phyloP scores from a whole-genome alignment of 352 stramenopile species.

The Pythium aquatile region DNA sequence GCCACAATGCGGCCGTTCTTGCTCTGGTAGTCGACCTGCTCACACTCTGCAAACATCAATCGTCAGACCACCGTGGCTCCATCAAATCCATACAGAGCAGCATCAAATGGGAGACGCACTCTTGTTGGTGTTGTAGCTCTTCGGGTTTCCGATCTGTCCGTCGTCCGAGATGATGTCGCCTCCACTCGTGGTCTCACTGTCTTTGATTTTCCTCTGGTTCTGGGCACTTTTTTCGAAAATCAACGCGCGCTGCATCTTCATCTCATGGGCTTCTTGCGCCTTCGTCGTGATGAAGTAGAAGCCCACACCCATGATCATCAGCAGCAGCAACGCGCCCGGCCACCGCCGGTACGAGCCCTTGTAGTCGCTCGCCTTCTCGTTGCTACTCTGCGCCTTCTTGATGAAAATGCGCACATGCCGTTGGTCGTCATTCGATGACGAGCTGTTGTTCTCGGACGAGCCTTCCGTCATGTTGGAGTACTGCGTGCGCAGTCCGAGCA shows the following conservation, averaged over 20 bases:
- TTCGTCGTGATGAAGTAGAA: slow-evolving; percentile 38
- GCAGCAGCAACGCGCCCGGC: slow-evolving; percentile 54
- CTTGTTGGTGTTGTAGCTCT: slow-evolving; percentile 46
- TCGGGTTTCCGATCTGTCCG: slow-evolving; percentile 60
- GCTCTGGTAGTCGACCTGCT: slow-evolving; percentile 72
- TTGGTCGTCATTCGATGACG: slow-evolving; percentile 11
- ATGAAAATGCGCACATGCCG: slow-evolving; percentile 17
- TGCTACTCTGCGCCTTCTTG: slow-evolving; percentile 16
- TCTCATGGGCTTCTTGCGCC: slow-evolving; percentile 33
- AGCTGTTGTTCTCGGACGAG: slow-evolving; percentile 6
- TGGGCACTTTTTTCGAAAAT: slow-evolving; percentile 39
- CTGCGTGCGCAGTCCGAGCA: slow-evolving; percentile 15
- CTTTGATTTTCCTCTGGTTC: slow-evolving; percentile 44
- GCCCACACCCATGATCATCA: slow-evolving; percentile 35
- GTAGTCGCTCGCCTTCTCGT: slow-evolving; percentile 27
- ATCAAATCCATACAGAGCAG: not conserved
- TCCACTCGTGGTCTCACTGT: slow-evolving; percentile 36
- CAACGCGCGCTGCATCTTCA: slow-evolving; percentile 21
- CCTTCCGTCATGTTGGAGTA: slow-evolving; percentile 9
- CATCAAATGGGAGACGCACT: slow-evolving; percentile 12
- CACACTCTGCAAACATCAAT: slow-evolving; percentile 33
- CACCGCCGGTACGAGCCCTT: slow-evolving; percentile 34
- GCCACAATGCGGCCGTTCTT: slow-evolving; percentile 69
- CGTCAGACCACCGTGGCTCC: not conserved
- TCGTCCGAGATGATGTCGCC: slow-evolving; percentile 48